Conservation (phyloP, 495 filamentous ascomycete genomes). For the Daldinia decipiens region DNA sequence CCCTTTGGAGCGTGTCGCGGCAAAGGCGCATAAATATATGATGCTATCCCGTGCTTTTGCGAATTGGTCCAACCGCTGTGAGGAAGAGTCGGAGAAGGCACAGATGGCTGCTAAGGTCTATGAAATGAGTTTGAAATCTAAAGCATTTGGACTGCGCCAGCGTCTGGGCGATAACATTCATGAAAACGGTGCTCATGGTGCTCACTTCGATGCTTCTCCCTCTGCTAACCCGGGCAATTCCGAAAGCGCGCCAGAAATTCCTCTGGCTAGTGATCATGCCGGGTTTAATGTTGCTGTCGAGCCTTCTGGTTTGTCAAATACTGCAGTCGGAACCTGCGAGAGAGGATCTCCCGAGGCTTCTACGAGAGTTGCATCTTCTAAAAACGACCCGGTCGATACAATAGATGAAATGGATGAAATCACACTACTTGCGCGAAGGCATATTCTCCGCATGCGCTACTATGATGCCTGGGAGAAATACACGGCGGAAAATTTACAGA, state of each 20-base stretch:
- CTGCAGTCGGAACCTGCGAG: background rate
- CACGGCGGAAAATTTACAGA: conserved; percentile 74
- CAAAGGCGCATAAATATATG: conserved; percentile 70
- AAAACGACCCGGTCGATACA: conserved; percentile 11
- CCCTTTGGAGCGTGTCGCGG: conserved; percentile 68
- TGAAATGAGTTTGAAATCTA: conserved; percentile 46
- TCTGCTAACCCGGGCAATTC: background rate
- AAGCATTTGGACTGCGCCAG: conserved; percentile 35
- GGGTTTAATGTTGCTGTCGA: background rate
- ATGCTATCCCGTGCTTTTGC: conserved; percentile 77
- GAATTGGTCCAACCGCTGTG: conserved; percentile 73
- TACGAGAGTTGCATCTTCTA: background rate
- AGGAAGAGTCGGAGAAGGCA: conserved; percentile 64
- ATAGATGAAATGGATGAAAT: conserved; percentile 49
- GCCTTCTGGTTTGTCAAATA: background rate
- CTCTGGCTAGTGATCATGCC: background rate
- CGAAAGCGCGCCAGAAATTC: background rate
- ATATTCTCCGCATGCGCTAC: conserved; percentile 75
- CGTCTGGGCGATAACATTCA: background rate
- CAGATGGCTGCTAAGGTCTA: conserved; percentile 43
- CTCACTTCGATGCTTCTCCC: conserved; percentile 9
- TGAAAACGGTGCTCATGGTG: background rate
- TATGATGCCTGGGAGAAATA: conserved; percentile 82
- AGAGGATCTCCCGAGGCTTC: background rate
- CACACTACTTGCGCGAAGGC: conserved; percentile 69